A percentile compares a stretch with the other conserved stretches of the same genome.
phyloP scores from a whole-genome alignment of 441 rosid species.

The Populus hybrid region DNA sequence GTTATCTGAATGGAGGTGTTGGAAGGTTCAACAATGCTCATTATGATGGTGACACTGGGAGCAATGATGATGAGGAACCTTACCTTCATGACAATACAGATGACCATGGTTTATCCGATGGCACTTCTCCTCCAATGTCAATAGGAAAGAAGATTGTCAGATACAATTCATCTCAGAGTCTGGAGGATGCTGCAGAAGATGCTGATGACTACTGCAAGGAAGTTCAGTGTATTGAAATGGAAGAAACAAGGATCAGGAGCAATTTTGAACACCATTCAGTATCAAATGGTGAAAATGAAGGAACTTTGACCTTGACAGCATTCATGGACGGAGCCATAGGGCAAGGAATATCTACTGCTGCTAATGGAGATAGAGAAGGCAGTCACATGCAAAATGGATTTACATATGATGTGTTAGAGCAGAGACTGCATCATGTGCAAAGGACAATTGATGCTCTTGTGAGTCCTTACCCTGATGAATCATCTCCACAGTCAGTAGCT shows the following conservation, averaged over 20 bases:
- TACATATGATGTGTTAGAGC: slow-evolving; percentile 36
- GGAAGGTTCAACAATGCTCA: slow-evolving; percentile 27
- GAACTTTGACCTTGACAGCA: slow-evolving; percentile 22
- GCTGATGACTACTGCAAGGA: slow-evolving; percentile 77
- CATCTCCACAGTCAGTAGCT: slow-evolving; percentile 28
- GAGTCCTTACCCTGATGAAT: slow-evolving; percentile 31
- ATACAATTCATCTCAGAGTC: slow-evolving; percentile 35
- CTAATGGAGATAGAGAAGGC: slow-evolving; percentile 14
- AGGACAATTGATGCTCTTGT: slow-evolving; percentile 40
- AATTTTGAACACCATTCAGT: slow-evolving; percentile 21
- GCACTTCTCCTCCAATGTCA: slow-evolving; percentile 41
- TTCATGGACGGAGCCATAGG: slow-evolving; percentile 31
- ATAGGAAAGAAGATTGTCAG: slow-evolving; percentile 40
- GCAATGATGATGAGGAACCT: slow-evolving; percentile 31
- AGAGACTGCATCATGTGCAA: slow-evolving; percentile 46
- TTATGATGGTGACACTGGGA: slow-evolving; percentile 36
- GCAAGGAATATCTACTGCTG: neutral
- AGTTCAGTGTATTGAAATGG: slow-evolving; percentile 75
- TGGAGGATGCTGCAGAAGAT: slow-evolving; percentile 33
- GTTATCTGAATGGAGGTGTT: slow-evolving; percentile 10
- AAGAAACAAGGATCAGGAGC: slow-evolving; percentile 37
- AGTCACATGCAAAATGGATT: slow-evolving; percentile 41
- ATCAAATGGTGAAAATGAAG: slow-evolving; percentile 34
- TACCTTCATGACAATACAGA: slow-evolving; percentile 27
- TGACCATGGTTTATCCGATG: slow-evolving; percentile 49